phyloP scores from a whole-genome alignment of 257 asterid genomes.

The Cruciata laevipes region DNA sequence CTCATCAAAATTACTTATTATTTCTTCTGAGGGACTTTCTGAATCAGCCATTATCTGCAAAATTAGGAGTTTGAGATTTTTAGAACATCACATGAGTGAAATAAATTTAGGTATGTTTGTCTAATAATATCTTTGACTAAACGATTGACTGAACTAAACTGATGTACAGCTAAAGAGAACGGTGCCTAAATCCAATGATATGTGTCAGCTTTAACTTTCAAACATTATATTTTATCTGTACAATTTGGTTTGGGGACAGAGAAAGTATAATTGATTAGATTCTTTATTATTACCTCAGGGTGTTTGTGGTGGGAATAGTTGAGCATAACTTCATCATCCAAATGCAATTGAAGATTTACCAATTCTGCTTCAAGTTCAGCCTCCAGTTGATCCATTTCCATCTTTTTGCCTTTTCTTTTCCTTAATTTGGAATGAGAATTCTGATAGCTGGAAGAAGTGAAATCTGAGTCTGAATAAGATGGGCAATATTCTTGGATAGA shows the following conservation, averaged over 20 bases:
- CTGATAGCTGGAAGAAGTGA: slow-evolving; percentile 20
- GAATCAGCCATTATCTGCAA: slow-evolving; percentile 42
- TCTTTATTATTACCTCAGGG: slow-evolving; percentile 35
- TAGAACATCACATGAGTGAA: neutral
- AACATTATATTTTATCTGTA: too few relatives aligned
- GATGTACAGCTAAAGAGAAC: too few relatives aligned
- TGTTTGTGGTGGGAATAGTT: slow-evolving; percentile 18
- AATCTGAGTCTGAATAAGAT: slow-evolving; percentile 24
- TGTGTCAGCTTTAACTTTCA: too few relatives aligned
- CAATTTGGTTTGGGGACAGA: too few relatives aligned
- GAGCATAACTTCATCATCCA: slow-evolving; percentile 25
- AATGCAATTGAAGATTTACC: slow-evolving; percentile 36
- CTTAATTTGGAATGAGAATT: slow-evolving; percentile 1
- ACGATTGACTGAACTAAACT: too few relatives aligned
- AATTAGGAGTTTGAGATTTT: neutral
- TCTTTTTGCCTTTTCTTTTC: slow-evolving; percentile 21
- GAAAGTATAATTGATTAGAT: too few relatives aligned
- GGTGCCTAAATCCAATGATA: too few relatives aligned
- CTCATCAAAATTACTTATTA: too few relatives aligned
- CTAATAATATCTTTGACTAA: too few relatives aligned
- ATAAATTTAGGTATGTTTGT: too few relatives aligned
- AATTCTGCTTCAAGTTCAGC: slow-evolving; percentile 67
- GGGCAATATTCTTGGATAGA: slow-evolving; percentile 13
- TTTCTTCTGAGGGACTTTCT: slow-evolving; percentile 35
- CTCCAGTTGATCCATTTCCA: slow-evolving; percentile 55